Conservation (phyloP, 768 basidiomycete species). For the Exidia glandulosa region DNA sequence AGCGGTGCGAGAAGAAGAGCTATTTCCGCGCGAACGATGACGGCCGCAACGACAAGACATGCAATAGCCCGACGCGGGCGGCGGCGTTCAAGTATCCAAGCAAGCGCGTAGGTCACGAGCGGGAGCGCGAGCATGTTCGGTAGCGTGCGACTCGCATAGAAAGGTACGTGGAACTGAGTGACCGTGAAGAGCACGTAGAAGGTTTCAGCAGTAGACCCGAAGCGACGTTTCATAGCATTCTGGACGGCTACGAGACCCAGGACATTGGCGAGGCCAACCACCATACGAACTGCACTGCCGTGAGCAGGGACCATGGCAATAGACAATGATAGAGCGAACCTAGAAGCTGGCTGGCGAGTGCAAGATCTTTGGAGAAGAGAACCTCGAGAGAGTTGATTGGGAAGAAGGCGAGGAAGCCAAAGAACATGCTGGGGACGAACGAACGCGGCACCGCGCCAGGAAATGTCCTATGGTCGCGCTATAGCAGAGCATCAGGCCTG, state of each 20-base stretch:
- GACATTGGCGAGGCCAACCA: constrained; percentile 57
- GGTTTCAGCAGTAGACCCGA: constrained; percentile 44
- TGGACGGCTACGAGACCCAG: constrained; percentile 51
- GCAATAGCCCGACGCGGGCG: constrained; percentile 39
- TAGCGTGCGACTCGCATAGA: constrained; percentile 87
- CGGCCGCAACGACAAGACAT: constrained; percentile 53
- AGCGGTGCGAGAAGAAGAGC: constrained; percentile 54
- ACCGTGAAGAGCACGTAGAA: constrained; percentile 60
- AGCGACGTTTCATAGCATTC: constrained; percentile 50
- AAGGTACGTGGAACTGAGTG: constrained; percentile 84
- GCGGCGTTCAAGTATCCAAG: constrained; percentile 8
- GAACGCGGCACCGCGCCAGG: constrained; percentile 84
- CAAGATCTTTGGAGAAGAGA: constrained; percentile 30
- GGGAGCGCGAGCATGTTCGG: constrained; percentile 90
- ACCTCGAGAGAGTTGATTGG: constrained; percentile 38
- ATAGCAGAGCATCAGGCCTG: constrained; percentile 2
- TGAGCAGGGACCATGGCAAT: too few species aligned
- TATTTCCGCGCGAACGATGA: constrained; percentile 75
- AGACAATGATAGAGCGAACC: too few species aligned
- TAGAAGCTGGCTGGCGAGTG: not conserved
- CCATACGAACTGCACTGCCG: constrained; percentile 55
- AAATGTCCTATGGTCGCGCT: constrained; percentile 89
- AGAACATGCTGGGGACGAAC: constrained; percentile 65
- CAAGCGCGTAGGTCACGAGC: constrained; percentile 40
- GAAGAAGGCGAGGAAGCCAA: too few species aligned